Evolutionary conservation across 306 rosid genomes (phyloP).

Genomic region (Lathyrus oleraceus): DNA sequence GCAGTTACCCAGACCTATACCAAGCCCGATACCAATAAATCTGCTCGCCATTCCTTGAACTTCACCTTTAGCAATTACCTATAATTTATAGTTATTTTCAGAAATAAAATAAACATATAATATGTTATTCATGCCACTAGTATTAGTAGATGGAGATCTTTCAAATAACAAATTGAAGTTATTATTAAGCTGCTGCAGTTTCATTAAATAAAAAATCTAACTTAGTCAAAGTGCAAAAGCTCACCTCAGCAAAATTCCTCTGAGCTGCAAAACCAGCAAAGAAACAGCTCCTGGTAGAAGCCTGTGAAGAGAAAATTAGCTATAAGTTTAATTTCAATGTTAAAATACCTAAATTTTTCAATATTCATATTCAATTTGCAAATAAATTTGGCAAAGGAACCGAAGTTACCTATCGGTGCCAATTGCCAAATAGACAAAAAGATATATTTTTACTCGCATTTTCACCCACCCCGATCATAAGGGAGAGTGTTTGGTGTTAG

Average conservation of each 20-base stretch:
- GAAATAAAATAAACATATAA: neutral
- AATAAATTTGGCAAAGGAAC: slow-evolving; percentile 11
- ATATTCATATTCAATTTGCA: neutral
- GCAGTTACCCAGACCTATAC: slow-evolving; percentile 79
- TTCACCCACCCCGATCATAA: neutral
- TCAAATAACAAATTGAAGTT: slow-evolving; percentile 26
- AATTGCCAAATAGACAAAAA: slow-evolving; percentile 4
- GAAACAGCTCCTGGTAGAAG: slow-evolving; percentile 96
- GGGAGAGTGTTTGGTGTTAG: neutral
- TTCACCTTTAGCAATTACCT: slow-evolving; percentile 99
- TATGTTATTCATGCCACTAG: slow-evolving; percentile 13
- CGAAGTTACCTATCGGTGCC: neutral
- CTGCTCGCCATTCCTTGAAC: slow-evolving; percentile 99
- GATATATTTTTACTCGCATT: neutral
- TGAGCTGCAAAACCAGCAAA: slow-evolving; percentile 98
- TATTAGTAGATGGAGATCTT: slow-evolving; percentile 23
- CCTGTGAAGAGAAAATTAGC: slow-evolving; percentile 55
- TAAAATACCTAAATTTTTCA: slow-evolving; percentile 9
- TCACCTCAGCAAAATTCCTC: slow-evolving; percentile 97
- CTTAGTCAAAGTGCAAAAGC: slow-evolving; percentile 8
- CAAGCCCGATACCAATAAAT: slow-evolving; percentile 77
- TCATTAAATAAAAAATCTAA: slow-evolving; percentile 21
- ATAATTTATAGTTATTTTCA: slow-evolving; percentile 35
- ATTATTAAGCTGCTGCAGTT: neutral
- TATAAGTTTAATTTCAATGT: slow-evolving; percentile 18